A percentile compares a stretch with the other conserved stretches of the same genome.
Evolutionary conservation across 495 filamentous ascomycete genomes (phyloP).

Genomic region (Aspergillus nanangensis): DNA sequence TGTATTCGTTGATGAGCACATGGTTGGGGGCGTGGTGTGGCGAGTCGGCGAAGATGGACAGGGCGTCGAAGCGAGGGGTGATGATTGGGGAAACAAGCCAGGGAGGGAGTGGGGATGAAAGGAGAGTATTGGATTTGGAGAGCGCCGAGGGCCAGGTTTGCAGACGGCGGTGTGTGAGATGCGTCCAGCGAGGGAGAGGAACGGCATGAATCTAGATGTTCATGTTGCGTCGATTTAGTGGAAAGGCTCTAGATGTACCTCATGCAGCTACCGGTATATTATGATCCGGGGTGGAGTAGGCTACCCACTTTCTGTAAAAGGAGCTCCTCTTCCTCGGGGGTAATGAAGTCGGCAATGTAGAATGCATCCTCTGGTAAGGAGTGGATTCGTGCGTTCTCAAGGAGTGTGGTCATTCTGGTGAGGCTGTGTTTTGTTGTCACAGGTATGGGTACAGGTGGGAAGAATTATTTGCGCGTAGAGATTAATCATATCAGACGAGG

Average conservation of each 20-base stretch:
- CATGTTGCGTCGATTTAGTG: no score
- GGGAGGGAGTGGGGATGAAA: constrained; percentile 66
- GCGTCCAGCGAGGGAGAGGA: constrained; percentile 77
- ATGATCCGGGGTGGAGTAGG: no score
- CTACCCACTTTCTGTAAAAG: constrained; percentile 65
- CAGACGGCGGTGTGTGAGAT: constrained; percentile 78
- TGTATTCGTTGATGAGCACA: constrained; percentile 90
- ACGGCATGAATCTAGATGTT: constrained; percentile 47
- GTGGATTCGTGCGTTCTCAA: constrained; percentile 49
- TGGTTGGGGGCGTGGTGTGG: constrained; percentile 82
- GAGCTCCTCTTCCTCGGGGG: constrained; percentile 62
- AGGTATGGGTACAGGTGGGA: no score
- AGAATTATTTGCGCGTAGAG: no score
- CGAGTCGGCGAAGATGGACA: constrained; percentile 61
- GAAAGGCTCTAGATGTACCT: no score
- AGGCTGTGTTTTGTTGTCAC: no score
- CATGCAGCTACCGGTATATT: no score
- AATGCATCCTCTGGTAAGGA: constrained; percentile 63
- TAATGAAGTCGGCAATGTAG: constrained; percentile 88
- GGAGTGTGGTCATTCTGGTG: constrained; percentile 12
- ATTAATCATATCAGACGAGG: no score
- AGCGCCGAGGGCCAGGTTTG: constrained; percentile 87
- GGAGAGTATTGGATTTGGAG: constrained; percentile 64
- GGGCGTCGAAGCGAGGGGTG: constrained; percentile 50
- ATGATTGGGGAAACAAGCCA: constrained; percentile 75